These are phyloP conservation scores for Metschnikowia picachoensis DNA, from an alignment of 805 yeast species.

Conservation along the genomic window DNA sequence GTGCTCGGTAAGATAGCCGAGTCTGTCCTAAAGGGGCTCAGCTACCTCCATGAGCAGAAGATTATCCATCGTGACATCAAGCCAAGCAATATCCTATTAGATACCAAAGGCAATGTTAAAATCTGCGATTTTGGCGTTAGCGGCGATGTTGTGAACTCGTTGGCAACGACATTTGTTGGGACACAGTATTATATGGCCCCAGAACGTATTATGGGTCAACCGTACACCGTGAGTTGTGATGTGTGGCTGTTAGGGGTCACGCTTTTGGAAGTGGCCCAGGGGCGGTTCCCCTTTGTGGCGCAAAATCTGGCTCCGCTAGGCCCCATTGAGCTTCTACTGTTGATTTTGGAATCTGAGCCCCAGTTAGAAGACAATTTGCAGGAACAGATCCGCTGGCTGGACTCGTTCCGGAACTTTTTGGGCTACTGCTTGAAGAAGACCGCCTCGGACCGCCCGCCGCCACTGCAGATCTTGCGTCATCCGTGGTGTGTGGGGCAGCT, in stretches of 20 bases:
- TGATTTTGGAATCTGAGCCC: conserved; percentile 82
- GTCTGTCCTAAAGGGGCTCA: conserved; percentile 76
- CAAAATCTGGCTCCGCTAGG: conserved; percentile 36
- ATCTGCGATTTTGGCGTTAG: conserved; percentile 97
- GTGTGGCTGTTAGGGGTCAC: conserved; percentile 97
- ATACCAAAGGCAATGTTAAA: conserved; percentile 75
- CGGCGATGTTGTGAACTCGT: conserved; percentile 92
- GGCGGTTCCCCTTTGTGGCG: conserved; percentile 70
- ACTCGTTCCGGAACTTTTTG: conserved; percentile 77
- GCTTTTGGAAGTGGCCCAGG: conserved; percentile 86
- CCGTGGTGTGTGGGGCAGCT: conserved; percentile 89
- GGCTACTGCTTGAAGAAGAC: conserved; percentile 78
- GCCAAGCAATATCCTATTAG: conserved; percentile 87
- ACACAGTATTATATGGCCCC: conserved; percentile 99
- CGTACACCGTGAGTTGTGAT: conserved; percentile 92
- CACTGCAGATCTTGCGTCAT: conserved; percentile 87
- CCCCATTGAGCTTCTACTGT: conserved; percentile 81
- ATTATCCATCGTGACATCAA: conserved; percentile 95
- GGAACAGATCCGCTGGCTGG: conserved; percentile 75
- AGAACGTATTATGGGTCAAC: conserved; percentile 92
- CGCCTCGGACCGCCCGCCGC: conserved; percentile 78
- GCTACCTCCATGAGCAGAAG: conserved; percentile 80
- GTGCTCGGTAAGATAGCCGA: conserved; percentile 89
- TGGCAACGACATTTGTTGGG: conserved; percentile 96
- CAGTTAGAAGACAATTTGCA: conserved; percentile 71